phyloP scores from a whole-genome alignment of 2,329 filamentous ascomycete species.

The Fulvia fulva region DNA sequence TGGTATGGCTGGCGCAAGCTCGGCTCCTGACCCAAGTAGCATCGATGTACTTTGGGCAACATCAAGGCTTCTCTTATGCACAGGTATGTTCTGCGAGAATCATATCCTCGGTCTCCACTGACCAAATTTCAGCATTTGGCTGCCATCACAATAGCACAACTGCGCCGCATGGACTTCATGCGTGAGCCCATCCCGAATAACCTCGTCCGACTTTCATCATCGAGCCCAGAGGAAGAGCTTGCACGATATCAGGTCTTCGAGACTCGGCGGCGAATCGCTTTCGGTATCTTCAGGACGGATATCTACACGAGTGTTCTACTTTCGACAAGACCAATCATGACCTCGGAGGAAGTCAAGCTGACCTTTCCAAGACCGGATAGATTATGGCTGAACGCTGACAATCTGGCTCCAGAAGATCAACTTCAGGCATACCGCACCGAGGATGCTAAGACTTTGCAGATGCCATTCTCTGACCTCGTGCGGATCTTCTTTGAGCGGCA shows the following conservation, averaged over 20 bases:
- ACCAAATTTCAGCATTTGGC: conserved; percentile 9
- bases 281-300: conserved; percentile 15
- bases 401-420: neutral
- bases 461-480: conserved; percentile 19
- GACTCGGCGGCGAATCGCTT: conserved; percentile 11
- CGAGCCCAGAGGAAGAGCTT: conserved; percentile 4
- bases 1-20: conserved; percentile 17
- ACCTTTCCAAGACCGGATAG: conserved; percentile 11
- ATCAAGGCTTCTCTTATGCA: conserved; percentile 18
- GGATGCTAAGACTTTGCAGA: conserved; percentile 7
- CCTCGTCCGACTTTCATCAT: neutral
- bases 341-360: conserved; percentile 17
- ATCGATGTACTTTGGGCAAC: conserved; percentile 18
- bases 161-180: conserved; percentile 18
- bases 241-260: conserved; percentile 8
- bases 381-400: conserved; percentile 10
- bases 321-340: conserved; percentile 13
- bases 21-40: conserved; percentile 15
- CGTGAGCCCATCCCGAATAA: conserved; percentile 13
- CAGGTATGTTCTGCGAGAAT: conserved; percentile 3
- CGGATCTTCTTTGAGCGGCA: conserved; percentile 13
- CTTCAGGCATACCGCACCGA: conserved; percentile 8
- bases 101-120: neutral
- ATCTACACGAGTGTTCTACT: conserved; percentile 16
- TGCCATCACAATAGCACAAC: conserved; percentile 15